A percentile compares a stretch with the other conserved stretches of the same genome.
Evolutionary conservation across 139 green algal genomes (phyloP).

Genomic region (Auxenochlorella pyrenoidosa): DNA sequence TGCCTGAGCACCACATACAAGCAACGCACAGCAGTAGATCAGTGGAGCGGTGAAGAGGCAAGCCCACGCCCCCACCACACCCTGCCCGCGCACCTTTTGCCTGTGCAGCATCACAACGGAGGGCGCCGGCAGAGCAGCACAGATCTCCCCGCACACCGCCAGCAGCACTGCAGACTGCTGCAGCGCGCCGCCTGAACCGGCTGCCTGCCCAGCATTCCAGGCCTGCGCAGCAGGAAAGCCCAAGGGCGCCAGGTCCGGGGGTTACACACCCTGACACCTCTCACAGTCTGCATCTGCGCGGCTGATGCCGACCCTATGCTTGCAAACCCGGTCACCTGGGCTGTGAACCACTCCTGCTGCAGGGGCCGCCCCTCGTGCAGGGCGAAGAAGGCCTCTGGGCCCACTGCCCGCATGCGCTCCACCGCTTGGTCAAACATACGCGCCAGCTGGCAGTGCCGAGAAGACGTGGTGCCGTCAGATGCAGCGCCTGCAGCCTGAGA

Average conservation of each 20-base stretch:
- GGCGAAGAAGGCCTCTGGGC: constrained; percentile 8
- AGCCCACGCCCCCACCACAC: no score
- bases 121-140: constrained; percentile 1
- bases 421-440: neutral
- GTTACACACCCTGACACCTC: neutral
- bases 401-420: constrained; percentile 20
- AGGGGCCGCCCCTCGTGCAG: neutral
- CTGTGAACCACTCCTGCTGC: constrained; percentile 31
- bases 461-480: neutral
- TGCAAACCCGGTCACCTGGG: neutral
- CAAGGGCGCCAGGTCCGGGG: neutral
- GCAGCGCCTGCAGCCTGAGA: neutral
- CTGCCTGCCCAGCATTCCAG: constrained; percentile 29
- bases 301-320: no score
- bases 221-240: neutral
- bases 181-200: neutral
- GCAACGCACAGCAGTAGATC: no score
- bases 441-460: constrained; percentile 23
- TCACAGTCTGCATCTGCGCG: no score
- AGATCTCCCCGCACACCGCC: constrained; percentile 23
- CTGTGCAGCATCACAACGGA: neutral
- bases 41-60: no score
- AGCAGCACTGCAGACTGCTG: constrained; percentile 32
- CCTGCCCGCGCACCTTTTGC: constrained; percentile 12
- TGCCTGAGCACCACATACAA: no score